Conservation (phyloP, 768 basidiomycete genomes). For the Mycena alexandri region DNA sequence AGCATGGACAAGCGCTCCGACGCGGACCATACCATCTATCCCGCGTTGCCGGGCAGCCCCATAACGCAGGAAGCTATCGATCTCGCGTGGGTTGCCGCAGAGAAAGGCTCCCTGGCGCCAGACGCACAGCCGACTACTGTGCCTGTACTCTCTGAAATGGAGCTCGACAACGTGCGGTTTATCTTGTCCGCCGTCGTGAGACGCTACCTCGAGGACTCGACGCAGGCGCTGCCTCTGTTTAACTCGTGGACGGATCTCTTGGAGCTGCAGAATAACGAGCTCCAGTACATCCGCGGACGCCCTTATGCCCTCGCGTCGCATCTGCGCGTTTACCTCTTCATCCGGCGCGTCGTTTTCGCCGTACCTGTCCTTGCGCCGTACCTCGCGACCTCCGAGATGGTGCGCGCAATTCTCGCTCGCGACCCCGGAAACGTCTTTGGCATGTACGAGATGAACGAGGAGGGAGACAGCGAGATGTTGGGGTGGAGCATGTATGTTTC, state of each 20-base stretch:
- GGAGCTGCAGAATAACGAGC: constrained; percentile 70
- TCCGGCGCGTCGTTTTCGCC: constrained; percentile 52
- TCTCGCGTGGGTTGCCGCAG: constrained; percentile 59
- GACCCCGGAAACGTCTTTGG: constrained; percentile 79
- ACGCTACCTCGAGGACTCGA: constrained; percentile 53
- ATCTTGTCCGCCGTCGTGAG: constrained; percentile 64
- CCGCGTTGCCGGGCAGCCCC: constrained; percentile 22
- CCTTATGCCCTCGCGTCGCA: constrained; percentile 66
- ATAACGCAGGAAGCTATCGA: constrained; percentile 59
- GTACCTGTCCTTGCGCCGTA: constrained; percentile 46
- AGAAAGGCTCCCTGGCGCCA: constrained; percentile 44
- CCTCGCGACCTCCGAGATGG: constrained; percentile 54
- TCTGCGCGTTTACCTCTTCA: constrained; percentile 66
- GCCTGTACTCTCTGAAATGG: constrained; percentile 59
- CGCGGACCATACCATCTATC: constrained; percentile 34
- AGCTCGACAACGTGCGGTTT: constrained; percentile 70
- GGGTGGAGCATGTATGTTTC: constrained; percentile 74
- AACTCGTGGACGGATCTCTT: constrained; percentile 63
- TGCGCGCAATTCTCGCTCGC: constrained; percentile 67
- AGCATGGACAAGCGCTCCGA: constrained; percentile 44
- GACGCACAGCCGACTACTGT: constrained; percentile 37
- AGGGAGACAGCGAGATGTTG: constrained; percentile 68
- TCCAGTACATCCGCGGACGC: constrained; percentile 57
- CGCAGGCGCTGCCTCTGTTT: constrained; percentile 34
- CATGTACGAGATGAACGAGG: constrained; percentile 68